Evolutionary conservation across 2,329 filamentous ascomycete genomes (phyloP).

Genomic region (Colletotrichum tropicale): DNA sequence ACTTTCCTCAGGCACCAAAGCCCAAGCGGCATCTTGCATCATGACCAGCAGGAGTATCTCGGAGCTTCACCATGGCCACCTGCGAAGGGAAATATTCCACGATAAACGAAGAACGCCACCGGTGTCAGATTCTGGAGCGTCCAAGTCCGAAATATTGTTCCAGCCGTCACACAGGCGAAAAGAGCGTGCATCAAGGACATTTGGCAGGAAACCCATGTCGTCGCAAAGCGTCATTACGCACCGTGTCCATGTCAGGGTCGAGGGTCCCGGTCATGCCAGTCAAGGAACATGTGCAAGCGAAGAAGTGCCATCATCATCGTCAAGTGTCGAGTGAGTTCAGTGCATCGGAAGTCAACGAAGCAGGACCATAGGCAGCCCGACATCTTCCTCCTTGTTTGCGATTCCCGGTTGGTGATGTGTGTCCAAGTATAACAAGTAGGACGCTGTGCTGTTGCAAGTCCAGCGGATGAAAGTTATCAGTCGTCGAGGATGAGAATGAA

Average conservation of each 20-base stretch:
- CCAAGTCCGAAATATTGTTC: neutral
- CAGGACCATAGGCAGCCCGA: neutral
- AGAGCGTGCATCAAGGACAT: conserved; percentile 12
- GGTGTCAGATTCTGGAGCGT: neutral
- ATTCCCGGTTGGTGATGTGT: neutral
- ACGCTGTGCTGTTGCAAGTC: conserved; percentile 15
- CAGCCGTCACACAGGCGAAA: conserved; percentile 3
- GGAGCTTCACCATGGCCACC: neutral
- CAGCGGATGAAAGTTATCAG: conserved; percentile 13
- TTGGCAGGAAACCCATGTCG: conserved; percentile 8
- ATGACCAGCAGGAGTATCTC: neutral
- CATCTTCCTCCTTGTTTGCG: neutral
- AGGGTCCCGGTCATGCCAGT: conserved; percentile 15
- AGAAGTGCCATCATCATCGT: conserved; percentile 20
- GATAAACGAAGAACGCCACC: neutral
- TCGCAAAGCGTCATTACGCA: conserved; percentile 13
- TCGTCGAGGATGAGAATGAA: neutral
- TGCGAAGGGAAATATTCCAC: neutral
- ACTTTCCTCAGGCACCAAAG: neutral
- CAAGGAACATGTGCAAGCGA: conserved; percentile 19
- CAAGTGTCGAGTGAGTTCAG: conserved; percentile 14
- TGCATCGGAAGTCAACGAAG: conserved; percentile 17
- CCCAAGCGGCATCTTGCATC: neutral
- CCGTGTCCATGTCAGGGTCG: conserved; percentile 15
- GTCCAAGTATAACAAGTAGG: conserved; percentile 8